phyloP scores from a whole-genome alignment of 192 early-diverging fungal genomes.

The Rhizophagus clarus region DNA sequence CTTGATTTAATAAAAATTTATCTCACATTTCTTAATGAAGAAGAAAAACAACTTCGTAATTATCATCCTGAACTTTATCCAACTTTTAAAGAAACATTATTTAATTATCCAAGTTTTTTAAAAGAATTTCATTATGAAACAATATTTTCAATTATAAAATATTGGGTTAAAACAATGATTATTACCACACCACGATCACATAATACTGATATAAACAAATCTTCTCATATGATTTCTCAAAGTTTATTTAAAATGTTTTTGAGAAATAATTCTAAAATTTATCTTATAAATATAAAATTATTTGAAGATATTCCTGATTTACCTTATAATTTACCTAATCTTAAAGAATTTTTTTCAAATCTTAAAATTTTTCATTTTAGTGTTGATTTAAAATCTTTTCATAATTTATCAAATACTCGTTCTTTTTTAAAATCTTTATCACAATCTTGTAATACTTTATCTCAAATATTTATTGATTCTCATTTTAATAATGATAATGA shows the following conservation, averaged over 20 bases:
- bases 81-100: not conserved
- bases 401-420: not conserved
- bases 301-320: not conserved
- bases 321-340: not conserved
- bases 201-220: not conserved
- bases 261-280: not conserved
- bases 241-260: not conserved
- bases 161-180: not conserved
- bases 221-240: not conserved
- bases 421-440: not conserved
- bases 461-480: not conserved
- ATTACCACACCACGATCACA: not conserved
- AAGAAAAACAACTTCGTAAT: not conserved
- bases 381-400: not conserved
- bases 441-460: not conserved
- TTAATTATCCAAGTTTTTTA: constrained; percentile 4
- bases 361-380: not conserved
- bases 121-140: not conserved
- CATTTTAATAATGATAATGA: not conserved
- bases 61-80: not conserved
- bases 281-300: not conserved
- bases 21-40: not conserved
- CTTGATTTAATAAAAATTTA: not conserved
- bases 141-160: not conserved
- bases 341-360: not conserved